phyloP scores from a whole-genome alignment of 345 rosid genomes.

The Lagerstroemia speciosa region DNA sequence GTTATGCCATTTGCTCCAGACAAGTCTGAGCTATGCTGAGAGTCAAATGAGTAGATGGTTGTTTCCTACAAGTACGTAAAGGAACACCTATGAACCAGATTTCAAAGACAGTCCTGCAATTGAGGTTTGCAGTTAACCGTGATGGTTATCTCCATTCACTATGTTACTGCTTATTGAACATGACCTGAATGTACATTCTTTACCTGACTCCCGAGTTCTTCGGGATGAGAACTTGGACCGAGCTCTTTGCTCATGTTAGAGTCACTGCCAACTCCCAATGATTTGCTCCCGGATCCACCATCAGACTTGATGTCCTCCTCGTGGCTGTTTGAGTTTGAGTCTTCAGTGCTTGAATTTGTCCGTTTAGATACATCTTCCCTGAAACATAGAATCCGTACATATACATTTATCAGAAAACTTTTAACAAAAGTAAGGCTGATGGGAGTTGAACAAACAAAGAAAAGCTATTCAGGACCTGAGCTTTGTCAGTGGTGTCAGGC shows the following conservation, averaged over 20 bases:
- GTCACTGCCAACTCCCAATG: conserved; percentile 4
- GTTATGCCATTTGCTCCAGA: conserved; percentile 8
- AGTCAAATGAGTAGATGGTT: conserved; percentile 21
- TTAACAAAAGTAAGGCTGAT: background rate
- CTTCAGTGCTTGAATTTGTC: conserved; percentile 12
- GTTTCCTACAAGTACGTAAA: conserved; percentile 19
- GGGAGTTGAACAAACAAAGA: background rate
- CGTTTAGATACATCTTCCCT: conserved; percentile 32
- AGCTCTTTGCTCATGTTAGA: conserved; percentile 22
- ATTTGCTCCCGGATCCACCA: conserved; percentile 13
- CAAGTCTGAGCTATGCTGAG: conserved; percentile 29
- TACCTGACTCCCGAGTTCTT: conserved; percentile 23
- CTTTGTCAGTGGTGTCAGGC: conserved; percentile 35
- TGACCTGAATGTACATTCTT: background rate
- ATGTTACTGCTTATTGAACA: background rate
- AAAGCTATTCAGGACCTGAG: conserved; percentile 20
- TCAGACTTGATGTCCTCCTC: conserved; percentile 27
- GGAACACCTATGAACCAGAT: background rate
- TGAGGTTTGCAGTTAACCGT: too few relatives aligned
- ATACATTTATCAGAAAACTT: background rate
- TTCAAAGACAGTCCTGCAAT: background rate
- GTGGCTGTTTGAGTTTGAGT: conserved; percentile 10
- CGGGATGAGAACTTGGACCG: conserved; percentile 15
- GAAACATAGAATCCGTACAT: background rate
- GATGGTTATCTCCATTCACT: background rate